These are phyloP conservation scores for Saccharomyces hybrid DNA, from an alignment of 1,139 yeast species.

Conservation along the genomic window DNA sequence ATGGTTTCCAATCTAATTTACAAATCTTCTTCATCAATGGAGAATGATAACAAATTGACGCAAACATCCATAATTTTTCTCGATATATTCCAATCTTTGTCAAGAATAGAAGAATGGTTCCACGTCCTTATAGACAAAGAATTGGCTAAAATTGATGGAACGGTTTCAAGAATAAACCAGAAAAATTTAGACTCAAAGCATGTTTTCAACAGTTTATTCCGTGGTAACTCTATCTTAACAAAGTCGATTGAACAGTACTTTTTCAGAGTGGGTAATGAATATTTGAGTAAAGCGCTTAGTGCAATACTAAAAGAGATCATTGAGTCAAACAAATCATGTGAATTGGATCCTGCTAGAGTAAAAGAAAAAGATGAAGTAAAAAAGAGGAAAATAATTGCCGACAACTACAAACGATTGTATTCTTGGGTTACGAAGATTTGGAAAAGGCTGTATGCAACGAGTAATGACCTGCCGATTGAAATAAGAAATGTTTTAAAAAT, in stretches of 20 bases:
- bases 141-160: conserved; percentile 39
- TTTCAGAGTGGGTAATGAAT: conserved; percentile 70
- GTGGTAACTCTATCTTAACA: conserved; percentile 79
- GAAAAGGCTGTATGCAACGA: conserved; percentile 59
- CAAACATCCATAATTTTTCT: conserved; percentile 47
- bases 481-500: conserved; percentile 55
- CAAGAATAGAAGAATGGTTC: conserved; percentile 63
- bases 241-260: conserved; percentile 75
- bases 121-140: conserved; percentile 61
- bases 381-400: conserved; percentile 36
- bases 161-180: conserved; percentile 9
- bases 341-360: conserved; percentile 60
- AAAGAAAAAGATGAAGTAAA: conserved; percentile 39
- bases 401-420: conserved; percentile 48
- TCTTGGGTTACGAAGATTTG: conserved; percentile 60
- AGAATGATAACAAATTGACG: conserved; percentile 40
- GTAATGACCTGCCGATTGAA: conserved; percentile 68
- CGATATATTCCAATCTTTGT: conserved; percentile 59
- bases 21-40: conserved; percentile 33
- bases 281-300: conserved; percentile 67
- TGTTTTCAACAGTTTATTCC: conserved; percentile 64
- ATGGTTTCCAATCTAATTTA: conserved; percentile 2
- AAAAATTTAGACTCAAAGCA: conserved; percentile 16
- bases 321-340: conserved; percentile 49
- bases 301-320: conserved; percentile 53